phyloP scores from a whole-genome alignment of 805 yeast species.

The Ogataea saltuana region DNA sequence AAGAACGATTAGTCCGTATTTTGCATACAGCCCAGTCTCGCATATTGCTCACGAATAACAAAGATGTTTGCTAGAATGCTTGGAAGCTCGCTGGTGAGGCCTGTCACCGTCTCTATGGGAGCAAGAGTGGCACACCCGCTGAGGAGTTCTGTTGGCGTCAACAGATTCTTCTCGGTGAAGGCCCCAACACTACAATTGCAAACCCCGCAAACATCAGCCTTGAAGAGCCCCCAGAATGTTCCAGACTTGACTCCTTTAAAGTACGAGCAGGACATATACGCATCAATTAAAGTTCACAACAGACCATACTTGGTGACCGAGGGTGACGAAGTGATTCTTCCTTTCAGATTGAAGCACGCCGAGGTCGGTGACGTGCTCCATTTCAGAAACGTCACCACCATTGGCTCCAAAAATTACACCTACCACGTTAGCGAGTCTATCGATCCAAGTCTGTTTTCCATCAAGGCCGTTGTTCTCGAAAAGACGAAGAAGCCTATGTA shows the following conservation, averaged over 20 bases:
- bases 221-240: slow-evolving; percentile 10
- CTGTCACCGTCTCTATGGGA: not conserved
- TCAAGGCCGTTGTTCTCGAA: slow-evolving; percentile 82
- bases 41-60: not conserved
- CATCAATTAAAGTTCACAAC: slow-evolving; percentile 77
- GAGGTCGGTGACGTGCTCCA: slow-evolving; percentile 80
- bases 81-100: slow-evolving; percentile 4
- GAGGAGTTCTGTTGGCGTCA: slow-evolving; percentile 3
- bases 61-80: slow-evolving; percentile 3
- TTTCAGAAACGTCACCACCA: slow-evolving; percentile 71
- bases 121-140: not conserved
- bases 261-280: slow-evolving; percentile 70
- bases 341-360: slow-evolving; percentile 74
- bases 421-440: slow-evolving; percentile 52
- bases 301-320: slow-evolving; percentile 86
- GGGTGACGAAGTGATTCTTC: slow-evolving; percentile 83
- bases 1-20: too few species aligned
- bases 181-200: not conserved
- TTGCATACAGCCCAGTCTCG: too few species aligned
- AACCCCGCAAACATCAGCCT: not conserved
- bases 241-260: slow-evolving; percentile 63
- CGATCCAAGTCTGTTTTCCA: slow-evolving; percentile 52
- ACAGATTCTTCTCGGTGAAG: not conserved
- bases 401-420: slow-evolving; percentile 86
- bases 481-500: slow-evolving; percentile 80